phyloP scores from a whole-genome alignment of 108 stramenopile species.

The Asterionellopsis glacialis region DNA sequence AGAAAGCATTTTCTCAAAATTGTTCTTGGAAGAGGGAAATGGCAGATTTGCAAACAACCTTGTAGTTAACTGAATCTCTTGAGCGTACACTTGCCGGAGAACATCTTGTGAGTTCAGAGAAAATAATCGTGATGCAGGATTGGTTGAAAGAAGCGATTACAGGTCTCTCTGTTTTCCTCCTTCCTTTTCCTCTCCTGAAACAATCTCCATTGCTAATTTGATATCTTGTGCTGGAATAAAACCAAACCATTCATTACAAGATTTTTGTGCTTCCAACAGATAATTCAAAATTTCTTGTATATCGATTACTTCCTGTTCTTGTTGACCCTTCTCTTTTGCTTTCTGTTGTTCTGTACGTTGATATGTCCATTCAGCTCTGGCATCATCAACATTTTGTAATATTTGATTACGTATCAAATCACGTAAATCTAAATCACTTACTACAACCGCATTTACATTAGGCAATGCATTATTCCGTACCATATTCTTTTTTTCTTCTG shows the following conservation, averaged over 20 bases:
- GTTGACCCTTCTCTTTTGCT: not conserved
- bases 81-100: too few relatives aligned
- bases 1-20: too few relatives aligned
- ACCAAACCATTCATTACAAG: slow-evolving; percentile 57
- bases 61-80: too few relatives aligned
- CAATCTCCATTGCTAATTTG: slow-evolving; percentile 33
- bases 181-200: not conserved
- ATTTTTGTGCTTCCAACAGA: slow-evolving; percentile 33
- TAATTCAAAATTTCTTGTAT: slow-evolving; percentile 24
- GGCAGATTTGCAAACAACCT: too few relatives aligned
- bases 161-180: too few relatives aligned
- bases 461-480: slow-evolving; percentile 61
- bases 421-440: slow-evolving; percentile 69
- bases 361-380: slow-evolving; percentile 50
- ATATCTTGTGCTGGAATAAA: slow-evolving; percentile 59
- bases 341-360: slow-evolving; percentile 7
- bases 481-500: slow-evolving; percentile 34
- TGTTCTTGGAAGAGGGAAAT: too few relatives aligned
- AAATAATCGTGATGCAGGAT: too few relatives aligned
- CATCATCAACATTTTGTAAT: slow-evolving; percentile 57
- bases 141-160: too few relatives aligned
- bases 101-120: too few relatives aligned
- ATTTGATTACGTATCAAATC: slow-evolving; percentile 74
- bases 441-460: slow-evolving; percentile 53
- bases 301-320: not conserved